phyloP scores from a whole-genome alignment of 108 stramenopile species.

The Nitzschia sp. region DNA sequence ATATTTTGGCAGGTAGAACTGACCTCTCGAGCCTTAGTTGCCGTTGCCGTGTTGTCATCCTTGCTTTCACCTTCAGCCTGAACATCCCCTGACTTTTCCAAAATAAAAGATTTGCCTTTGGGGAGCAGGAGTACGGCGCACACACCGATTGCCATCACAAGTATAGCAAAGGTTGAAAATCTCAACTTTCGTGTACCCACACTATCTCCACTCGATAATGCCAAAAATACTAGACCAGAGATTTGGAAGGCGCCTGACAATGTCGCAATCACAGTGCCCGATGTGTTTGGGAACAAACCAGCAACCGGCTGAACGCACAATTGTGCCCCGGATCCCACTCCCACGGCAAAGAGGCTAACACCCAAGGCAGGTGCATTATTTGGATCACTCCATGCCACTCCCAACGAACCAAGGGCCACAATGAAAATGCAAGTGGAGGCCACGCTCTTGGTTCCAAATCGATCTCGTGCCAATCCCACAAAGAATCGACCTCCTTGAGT shows the following conservation, averaged over 20 bases:
- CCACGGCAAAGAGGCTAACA: conserved; percentile 36
- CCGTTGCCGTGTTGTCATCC: not conserved
- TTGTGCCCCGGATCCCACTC: conserved; percentile 44
- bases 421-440: conserved; percentile 12
- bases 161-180: conserved; percentile 20
- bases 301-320: conserved; percentile 54
- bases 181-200: not conserved
- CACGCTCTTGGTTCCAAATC: conserved; percentile 31
- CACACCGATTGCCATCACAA: conserved; percentile 22
- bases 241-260: conserved; percentile 51
- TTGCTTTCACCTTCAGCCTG: not conserved
- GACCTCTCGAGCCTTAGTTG: not conserved
- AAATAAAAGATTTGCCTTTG: conserved; percentile 13
- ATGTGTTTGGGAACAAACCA: conserved; percentile 30
- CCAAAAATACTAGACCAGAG: conserved; percentile 39
- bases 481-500: conserved; percentile 44
- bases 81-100: not conserved
- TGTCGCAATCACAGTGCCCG: conserved; percentile 23
- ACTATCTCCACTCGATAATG: conserved; percentile 11
- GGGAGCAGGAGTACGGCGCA: conserved; percentile 23
- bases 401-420: conserved; percentile 24
- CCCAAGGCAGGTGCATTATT: conserved; percentile 17
- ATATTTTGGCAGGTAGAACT: no score
- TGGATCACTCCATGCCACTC: conserved; percentile 29
- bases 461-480: conserved; percentile 44